Evolutionary conservation across 208 protist species (phyloP).

Genomic region (Crithidia acanthocephali): DNA sequence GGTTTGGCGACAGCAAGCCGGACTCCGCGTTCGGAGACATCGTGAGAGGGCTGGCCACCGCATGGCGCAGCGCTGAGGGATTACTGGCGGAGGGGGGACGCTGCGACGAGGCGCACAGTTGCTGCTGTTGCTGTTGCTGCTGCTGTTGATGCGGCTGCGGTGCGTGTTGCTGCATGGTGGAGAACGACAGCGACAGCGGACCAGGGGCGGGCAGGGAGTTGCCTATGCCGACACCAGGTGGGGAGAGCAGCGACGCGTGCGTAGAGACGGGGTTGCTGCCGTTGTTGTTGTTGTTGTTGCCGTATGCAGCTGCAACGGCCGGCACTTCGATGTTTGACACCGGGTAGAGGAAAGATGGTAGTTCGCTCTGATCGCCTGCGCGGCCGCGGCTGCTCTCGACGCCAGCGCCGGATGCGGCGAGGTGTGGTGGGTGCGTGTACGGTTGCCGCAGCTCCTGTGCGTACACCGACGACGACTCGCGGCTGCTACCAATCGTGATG

Average conservation of each 20-base stretch:
- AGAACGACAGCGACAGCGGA: not conserved
- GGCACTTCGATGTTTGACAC: too few relatives aligned
- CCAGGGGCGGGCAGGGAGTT: not conserved
- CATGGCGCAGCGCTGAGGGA: not conserved
- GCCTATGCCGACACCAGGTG: not conserved
- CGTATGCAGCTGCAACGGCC: too few relatives aligned
- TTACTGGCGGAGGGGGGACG: not conserved
- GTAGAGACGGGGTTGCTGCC: not conserved
- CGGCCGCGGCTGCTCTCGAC: too few relatives aligned
- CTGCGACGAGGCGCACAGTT: too few relatives aligned
- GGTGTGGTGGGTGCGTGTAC: not conserved
- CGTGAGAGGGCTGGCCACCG: conserved; percentile 16
- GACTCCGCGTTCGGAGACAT: conserved; percentile 12
- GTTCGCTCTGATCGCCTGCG: too few relatives aligned
- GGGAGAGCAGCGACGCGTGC: not conserved
- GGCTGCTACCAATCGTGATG: not conserved
- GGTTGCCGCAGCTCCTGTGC: not conserved
- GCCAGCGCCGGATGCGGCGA: not conserved
- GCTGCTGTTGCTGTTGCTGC: too few relatives aligned
- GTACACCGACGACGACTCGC: not conserved
- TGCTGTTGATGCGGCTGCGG: not conserved
- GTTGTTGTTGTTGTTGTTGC: too few relatives aligned
- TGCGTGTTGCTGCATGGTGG: not conserved
- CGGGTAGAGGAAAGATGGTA: too few relatives aligned
- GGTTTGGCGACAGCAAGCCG: not conserved